These are phyloP conservation scores for Epithemia pelagica DNA, from an alignment of 108 stramenopile species.

Conservation along the genomic window DNA sequence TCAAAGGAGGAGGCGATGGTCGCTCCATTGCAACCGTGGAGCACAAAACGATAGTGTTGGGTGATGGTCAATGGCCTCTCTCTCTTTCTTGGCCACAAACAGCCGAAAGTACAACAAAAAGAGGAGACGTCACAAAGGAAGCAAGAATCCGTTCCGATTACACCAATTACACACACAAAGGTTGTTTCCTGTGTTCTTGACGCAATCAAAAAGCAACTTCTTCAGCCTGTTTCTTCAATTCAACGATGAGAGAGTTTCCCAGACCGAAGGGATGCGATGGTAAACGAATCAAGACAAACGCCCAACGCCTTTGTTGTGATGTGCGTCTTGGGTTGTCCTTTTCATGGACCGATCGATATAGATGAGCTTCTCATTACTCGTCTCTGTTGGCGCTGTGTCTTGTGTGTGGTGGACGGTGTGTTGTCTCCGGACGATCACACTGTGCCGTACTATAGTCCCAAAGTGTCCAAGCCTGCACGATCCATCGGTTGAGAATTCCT, in stretches of 20 bases:
- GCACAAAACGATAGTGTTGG: not conserved
- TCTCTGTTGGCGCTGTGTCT: not conserved
- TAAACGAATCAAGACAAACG: not conserved
- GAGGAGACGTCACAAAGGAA: too few species aligned
- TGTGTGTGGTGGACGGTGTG: not conserved
- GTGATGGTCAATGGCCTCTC: not conserved
- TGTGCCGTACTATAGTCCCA: too few species aligned
- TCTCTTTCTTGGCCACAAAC: not conserved
- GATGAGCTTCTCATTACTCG: too few species aligned
- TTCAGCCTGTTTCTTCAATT: too few species aligned
- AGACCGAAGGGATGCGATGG: too few species aligned
- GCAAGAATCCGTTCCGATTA: too few species aligned
- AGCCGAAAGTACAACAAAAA: too few species aligned
- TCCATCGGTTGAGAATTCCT: not conserved
- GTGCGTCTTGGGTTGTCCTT: not conserved
- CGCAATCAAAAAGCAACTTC: not conserved
- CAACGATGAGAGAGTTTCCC: too few species aligned
- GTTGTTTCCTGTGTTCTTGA: too few species aligned
- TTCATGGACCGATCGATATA: not conserved
- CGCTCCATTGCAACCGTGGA: not conserved
- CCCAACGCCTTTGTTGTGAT: too few species aligned
- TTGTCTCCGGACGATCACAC: too few species aligned
- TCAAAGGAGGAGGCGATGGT: not conserved
- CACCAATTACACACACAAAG: not conserved
- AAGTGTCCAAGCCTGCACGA: not conserved